Evolutionary conservation across 768 basidiomycete genomes (phyloP), one percentile per base, ranked within the genome.

Genomic region (Strobilomyces dryophilus): DNA sequence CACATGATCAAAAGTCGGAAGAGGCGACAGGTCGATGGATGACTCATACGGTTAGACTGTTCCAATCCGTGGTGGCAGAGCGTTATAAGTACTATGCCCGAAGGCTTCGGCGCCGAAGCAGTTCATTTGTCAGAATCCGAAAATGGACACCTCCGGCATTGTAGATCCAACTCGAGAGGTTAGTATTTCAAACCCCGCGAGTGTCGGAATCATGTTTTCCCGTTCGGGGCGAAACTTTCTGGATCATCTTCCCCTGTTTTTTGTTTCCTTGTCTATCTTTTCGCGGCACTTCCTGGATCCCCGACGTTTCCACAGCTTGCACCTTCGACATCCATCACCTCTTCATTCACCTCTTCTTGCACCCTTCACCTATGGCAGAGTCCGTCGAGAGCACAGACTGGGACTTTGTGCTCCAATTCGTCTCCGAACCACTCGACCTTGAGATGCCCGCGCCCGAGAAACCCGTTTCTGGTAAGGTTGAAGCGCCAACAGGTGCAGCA

Each of bases 381-480:
- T 26, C 60, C 9, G 75, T 76, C 72, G 81, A 80, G 40, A 64
- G 72, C 53, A 54, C 74, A 26, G 79, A 82, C 63, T 84, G 82
- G 82, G 76, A 84, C 42, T 79, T 79, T n/a, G 80, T 83, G 26
- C 71, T 83, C 36, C 80, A 83, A 60, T 82, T 81, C 57, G 79
- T 81, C 58, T 71, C 79, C 48, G 78, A 79, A 36, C 69, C 78
- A 48, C 55, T 74, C 50, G 69, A 70, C 46, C 58, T 71, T 35
- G 71, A 72, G 47, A 51, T 67, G 61, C 64, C 58, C 31, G 42
- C 52, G 1, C 71, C 70, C 55, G 67, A 79, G 59, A 76, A 76
- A 54, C 67, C 67, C 11, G 62, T 61, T 39, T 70, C 57, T 48
- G 66, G 61, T 31, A 59, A 57, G 45, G 39, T 61, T 4, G 63